Evolutionary conservation across 2,329 filamentous ascomycete genomes (phyloP), one percentile per base, ranked within the genome.

Genomic region (Ascosphaera aggregata): DNA sequence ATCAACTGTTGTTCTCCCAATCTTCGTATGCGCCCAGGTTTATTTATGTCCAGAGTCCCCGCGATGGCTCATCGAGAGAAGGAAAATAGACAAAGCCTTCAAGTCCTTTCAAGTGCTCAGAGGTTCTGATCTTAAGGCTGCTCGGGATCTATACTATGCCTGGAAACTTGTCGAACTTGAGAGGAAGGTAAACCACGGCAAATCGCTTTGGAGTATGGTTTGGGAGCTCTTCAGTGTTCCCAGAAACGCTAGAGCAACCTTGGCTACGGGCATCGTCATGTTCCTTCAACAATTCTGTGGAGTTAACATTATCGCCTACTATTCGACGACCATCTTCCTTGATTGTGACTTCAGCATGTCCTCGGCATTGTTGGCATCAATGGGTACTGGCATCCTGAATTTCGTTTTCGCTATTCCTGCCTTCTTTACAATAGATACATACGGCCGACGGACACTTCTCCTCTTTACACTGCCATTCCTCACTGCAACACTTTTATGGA

Each of bases 401-500:
- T 76, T 68, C 56, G 50, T 76, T 27, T 75, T 75, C 43, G 71
- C 72, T 13, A 58, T 74, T 9, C 70, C 70, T 0, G 71, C 71
- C 2, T 56, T 76, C 37, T 73, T 69, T 50, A 76, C 71, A 4
- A 78, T 78, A 44, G 74, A 80, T 48, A 75, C 67, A 0, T 77
- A 73, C 42, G 75, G 74, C 4, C 66, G 75, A 2, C 63, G 74
- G 17, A 72, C 72, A 44, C 58, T 78, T 7, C 61, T 78, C 1
- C 58, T 77, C 3, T 62, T 63, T 1, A 78, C 73, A 0, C 76
- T 78, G 48, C 73, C 73, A 0, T 54, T 76, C 15, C 77, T 79
- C 73, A 58, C 58, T 2, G 46, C 63, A 37, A 60, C 59, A 32
- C 54, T 68, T 22, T 58, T 69, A 44, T 65, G 65, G 40, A 66